Conservation (phyloP, 2,329 filamentous ascomycete species). For the Rhynchosporium secalis region DNA sequence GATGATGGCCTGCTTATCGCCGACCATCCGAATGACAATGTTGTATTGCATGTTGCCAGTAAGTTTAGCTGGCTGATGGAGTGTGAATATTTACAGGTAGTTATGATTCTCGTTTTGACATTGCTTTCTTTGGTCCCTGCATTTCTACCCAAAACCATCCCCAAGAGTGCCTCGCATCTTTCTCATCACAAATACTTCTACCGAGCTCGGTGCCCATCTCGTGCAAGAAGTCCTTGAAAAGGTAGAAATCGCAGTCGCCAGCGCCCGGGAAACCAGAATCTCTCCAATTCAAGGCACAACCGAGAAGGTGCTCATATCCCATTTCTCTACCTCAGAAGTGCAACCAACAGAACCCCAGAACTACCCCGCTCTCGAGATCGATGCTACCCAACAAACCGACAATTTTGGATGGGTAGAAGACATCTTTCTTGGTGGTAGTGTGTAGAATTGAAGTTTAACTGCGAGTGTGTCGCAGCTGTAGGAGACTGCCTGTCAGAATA, state of each 20-base stretch:
- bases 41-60: too few relatives aligned
- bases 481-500: too few relatives aligned
- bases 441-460: too few relatives aligned
- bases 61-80: too few relatives aligned
- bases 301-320: constrained; percentile 29
- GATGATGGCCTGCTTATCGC: neutral
- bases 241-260: constrained; percentile 49
- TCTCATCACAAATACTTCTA: constrained; percentile 51
- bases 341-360: constrained; percentile 38
- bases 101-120: too few relatives aligned
- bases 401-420: constrained; percentile 20
- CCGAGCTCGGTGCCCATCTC: constrained; percentile 48
- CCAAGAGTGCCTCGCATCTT: constrained; percentile 42
- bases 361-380: constrained; percentile 50
- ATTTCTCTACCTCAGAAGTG: neutral
- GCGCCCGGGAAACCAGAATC: constrained; percentile 44
- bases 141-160: too few relatives aligned
- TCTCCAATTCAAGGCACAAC: constrained; percentile 41
- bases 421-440: too few relatives aligned
- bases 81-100: too few relatives aligned
- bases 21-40: neutral
- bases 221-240: constrained; percentile 43
- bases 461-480: too few relatives aligned
- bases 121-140: too few relatives aligned
- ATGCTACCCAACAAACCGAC: constrained; percentile 53